A percentile compares a stretch with the other conserved stretches of the same genome.
Conservation (phyloP, 129 eudicot species). For the Arctium minus region DNA sequence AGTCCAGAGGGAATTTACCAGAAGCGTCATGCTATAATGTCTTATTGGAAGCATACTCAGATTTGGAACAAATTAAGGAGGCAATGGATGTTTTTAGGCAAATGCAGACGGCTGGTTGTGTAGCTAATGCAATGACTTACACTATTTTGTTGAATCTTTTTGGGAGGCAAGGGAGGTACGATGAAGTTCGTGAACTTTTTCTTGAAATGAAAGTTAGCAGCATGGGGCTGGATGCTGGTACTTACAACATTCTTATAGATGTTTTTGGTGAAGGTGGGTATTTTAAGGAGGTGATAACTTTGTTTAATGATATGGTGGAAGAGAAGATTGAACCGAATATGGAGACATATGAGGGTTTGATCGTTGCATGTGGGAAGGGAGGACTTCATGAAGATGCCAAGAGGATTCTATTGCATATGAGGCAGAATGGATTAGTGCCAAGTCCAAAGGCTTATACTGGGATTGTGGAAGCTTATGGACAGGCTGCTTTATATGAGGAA, state of each 20-base stretch:
- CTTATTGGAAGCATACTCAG: slow-evolving; percentile 76
- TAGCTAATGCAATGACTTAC: slow-evolving; percentile 77
- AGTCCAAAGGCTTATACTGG: slow-evolving; percentile 89
- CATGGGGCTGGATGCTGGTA: slow-evolving; percentile 80
- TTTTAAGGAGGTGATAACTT: slow-evolving; percentile 86
- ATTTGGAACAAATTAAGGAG: slow-evolving; percentile 60
- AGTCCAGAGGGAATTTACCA: slow-evolving; percentile 72
- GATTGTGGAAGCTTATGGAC: slow-evolving; percentile 90
- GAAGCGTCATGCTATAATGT: slow-evolving; percentile 79
- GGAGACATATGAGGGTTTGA: slow-evolving; percentile 91
- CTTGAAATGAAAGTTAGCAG: slow-evolving; percentile 98
- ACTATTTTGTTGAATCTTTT: slow-evolving; percentile 75
- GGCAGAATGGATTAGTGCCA: slow-evolving; percentile 70
- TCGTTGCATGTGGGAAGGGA: slow-evolving; percentile 86
- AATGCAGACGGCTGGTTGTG: slow-evolving; percentile 88
- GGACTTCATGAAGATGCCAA: slow-evolving; percentile 85
- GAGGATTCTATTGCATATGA: slow-evolving; percentile 64
- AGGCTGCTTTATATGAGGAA: slow-evolving; percentile 88
- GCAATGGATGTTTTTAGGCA: slow-evolving; percentile 90
- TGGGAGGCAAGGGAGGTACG: slow-evolving; percentile 83
- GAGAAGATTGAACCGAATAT: slow-evolving; percentile 88
- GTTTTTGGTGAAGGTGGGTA: slow-evolving; percentile 97
- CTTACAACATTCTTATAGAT: slow-evolving; percentile 81
- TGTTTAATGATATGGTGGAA: slow-evolving; percentile 91
- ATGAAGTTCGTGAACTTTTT: slow-evolving; percentile 87